phyloP scores from a whole-genome alignment of 352 stramenopile species.

The Peronosclerospora sorghi region DNA sequence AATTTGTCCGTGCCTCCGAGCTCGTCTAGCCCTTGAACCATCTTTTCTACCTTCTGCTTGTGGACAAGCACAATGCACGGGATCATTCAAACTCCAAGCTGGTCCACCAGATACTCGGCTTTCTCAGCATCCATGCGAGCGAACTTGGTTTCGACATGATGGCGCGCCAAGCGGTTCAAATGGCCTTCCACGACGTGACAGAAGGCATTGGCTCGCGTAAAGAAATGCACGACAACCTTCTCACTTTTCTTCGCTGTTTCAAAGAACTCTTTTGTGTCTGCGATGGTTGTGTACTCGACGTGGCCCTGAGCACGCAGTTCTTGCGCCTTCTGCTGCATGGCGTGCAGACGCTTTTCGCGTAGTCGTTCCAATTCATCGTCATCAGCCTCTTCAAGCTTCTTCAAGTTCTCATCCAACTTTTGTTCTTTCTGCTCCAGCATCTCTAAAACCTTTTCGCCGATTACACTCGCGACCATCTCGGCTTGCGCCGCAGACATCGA shows the following conservation, averaged over 20 bases:
- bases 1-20: slow-evolving; percentile 91
- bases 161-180: slow-evolving; percentile 79
- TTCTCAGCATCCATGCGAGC: slow-evolving; percentile 95
- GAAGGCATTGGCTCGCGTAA: slow-evolving; percentile 85
- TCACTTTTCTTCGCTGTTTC: slow-evolving; percentile 87
- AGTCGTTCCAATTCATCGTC: slow-evolving; percentile 85
- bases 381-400: slow-evolving; percentile 72
- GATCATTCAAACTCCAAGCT: slow-evolving; percentile 93
- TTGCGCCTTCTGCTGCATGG: slow-evolving; percentile 74
- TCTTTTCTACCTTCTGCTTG: slow-evolving; percentile 93
- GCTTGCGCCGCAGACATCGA: slow-evolving; percentile 49
- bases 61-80: slow-evolving; percentile 92
- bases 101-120: slow-evolving; percentile 93
- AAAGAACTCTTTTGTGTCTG: slow-evolving; percentile 93
- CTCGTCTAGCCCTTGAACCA: slow-evolving; percentile 92
- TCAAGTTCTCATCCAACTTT: slow-evolving; percentile 77
- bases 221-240: slow-evolving; percentile 92
- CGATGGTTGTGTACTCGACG: slow-evolving; percentile 84
- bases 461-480: slow-evolving; percentile 64
- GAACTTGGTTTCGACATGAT: slow-evolving; percentile 93
- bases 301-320: slow-evolving; percentile 71
- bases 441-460: slow-evolving; percentile 81
- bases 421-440: slow-evolving; percentile 80
- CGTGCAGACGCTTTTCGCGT: slow-evolving; percentile 63
- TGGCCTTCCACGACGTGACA: slow-evolving; percentile 92